Percentiles rank a stretch among this genome's conserved stretches.
Conservation (phyloP, 208 protist species). For the Trypanosoma rangeli region DNA sequence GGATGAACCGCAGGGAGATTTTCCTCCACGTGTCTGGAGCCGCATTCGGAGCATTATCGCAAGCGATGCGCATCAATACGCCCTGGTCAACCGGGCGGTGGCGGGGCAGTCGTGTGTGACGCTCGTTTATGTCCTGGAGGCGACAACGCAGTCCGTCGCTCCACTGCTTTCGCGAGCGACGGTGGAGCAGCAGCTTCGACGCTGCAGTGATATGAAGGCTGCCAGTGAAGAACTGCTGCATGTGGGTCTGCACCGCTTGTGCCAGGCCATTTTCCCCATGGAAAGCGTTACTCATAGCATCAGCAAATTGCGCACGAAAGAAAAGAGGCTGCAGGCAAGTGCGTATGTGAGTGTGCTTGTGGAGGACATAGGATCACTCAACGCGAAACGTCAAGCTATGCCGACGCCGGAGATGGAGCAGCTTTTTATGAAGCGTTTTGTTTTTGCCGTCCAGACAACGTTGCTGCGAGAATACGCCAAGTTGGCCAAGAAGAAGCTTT, state of each 20-base stretch:
- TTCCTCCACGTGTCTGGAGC: slow-evolving; percentile 72
- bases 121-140: slow-evolving; percentile 65
- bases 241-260: slow-evolving; percentile 75
- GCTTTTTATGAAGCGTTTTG: slow-evolving; percentile 60
- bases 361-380: slow-evolving; percentile 41
- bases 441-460: slow-evolving; percentile 69
- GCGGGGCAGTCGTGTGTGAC: slow-evolving; percentile 61
- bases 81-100: slow-evolving; percentile 53
- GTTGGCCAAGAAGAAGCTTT: slow-evolving; percentile 65
- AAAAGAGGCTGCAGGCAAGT: slow-evolving; percentile 64
- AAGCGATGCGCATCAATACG: slow-evolving; percentile 62
- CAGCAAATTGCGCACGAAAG: slow-evolving; percentile 55
- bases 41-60: slow-evolving; percentile 50
- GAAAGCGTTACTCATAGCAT: slow-evolving; percentile 52
- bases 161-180: slow-evolving; percentile 53
- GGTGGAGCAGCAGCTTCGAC: slow-evolving; percentile 39
- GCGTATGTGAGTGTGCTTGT: slow-evolving; percentile 63
- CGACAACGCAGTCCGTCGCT: slow-evolving; percentile 45
- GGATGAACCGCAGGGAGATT: slow-evolving; percentile 13
- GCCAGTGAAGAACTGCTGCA: slow-evolving; percentile 71
- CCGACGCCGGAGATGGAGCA: slow-evolving; percentile 64
- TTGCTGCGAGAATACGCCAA: slow-evolving; percentile 78
- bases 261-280: slow-evolving; percentile 74
- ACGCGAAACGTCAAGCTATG: slow-evolving; percentile 52
- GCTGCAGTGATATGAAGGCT: slow-evolving; percentile 45